phyloP scores from a whole-genome alignment of 2,329 filamentous ascomycete genomes.

The Verticillium longisporum region DNA sequence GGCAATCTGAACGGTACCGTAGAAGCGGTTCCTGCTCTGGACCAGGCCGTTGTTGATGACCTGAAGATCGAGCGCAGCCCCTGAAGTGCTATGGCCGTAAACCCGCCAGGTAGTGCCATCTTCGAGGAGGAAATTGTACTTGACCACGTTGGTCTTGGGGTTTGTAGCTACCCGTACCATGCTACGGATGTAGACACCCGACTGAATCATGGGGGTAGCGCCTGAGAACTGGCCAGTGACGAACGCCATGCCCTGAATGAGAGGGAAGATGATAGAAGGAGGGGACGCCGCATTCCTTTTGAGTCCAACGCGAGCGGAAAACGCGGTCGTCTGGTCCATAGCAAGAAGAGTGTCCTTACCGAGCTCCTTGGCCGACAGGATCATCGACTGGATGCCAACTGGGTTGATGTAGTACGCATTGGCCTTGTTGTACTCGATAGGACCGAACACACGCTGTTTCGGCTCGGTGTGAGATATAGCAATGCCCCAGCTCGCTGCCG shows the following conservation, averaged over 20 bases:
- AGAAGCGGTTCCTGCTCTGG: conserved; percentile 54
- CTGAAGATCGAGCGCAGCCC: conserved; percentile 49
- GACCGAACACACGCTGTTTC: conserved; percentile 54
- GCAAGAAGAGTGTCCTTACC: conserved; percentile 43
- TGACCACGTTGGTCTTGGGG: conserved; percentile 53
- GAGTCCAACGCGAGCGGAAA: conserved; percentile 56
- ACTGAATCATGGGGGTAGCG: conserved; percentile 59
- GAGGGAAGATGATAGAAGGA: conserved; percentile 58
- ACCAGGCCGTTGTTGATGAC: conserved; percentile 53
- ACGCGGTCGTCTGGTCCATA: conserved; percentile 38
- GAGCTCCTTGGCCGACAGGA: conserved; percentile 67
- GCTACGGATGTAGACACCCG: conserved; percentile 57
- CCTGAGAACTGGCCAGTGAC: conserved; percentile 64
- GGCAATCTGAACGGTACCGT: conserved; percentile 71
- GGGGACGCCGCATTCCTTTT: conserved; percentile 34
- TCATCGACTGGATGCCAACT: conserved; percentile 57
- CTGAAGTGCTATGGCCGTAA: conserved; percentile 50
- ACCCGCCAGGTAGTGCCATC: conserved; percentile 64
- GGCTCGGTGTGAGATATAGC: conserved; percentile 60
- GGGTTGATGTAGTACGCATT: conserved; percentile 65
- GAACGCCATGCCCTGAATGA: conserved; percentile 76
- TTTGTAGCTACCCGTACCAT: conserved; percentile 41
- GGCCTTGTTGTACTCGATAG: conserved; percentile 42
- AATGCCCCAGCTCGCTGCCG: conserved; percentile 60
- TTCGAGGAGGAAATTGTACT: conserved; percentile 60